Conservation (phyloP, 2,329 filamentous ascomycete genomes). For the Pseudogymnoascus sp. region DNA sequence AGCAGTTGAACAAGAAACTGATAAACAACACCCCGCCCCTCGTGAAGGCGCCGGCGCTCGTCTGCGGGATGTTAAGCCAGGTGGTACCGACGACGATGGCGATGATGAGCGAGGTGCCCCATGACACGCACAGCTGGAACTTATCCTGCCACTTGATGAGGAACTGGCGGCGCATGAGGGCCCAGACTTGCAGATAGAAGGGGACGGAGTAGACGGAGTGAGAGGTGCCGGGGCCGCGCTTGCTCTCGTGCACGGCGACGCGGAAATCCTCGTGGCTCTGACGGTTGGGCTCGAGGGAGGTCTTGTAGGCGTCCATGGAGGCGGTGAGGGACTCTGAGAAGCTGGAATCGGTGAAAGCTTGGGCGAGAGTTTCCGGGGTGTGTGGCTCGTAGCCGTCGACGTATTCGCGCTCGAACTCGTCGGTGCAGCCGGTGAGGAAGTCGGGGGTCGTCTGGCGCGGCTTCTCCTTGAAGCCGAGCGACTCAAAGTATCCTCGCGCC, state of each 20-base stretch:
- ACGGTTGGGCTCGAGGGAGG: slow-evolving; percentile 37
- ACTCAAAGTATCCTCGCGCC: slow-evolving; percentile 58
- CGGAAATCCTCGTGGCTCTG: slow-evolving; percentile 4
- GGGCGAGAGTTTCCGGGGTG: slow-evolving; percentile 41
- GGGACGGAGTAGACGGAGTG: slow-evolving; percentile 36
- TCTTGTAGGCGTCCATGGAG: slow-evolving; percentile 50
- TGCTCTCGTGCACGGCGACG: slow-evolving; percentile 21
- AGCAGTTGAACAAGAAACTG: slow-evolving; percentile 52
- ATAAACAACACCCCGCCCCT: slow-evolving; percentile 61
- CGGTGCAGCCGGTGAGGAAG: slow-evolving; percentile 58
- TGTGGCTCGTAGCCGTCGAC: slow-evolving; percentile 54
- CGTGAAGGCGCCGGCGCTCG: slow-evolving; percentile 53
- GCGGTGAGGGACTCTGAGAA: slow-evolving; percentile 42
- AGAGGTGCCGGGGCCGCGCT: not conserved
- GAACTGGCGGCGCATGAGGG: slow-evolving; percentile 53
- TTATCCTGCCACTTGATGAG: slow-evolving; percentile 61
- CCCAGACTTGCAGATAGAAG: slow-evolving; percentile 45
- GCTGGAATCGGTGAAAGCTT: slow-evolving; percentile 40
- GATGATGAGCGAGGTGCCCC: slow-evolving; percentile 48
- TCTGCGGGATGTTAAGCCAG: slow-evolving; percentile 56
- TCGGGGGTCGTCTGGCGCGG: slow-evolving; percentile 59
- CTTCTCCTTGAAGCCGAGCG: slow-evolving; percentile 54
- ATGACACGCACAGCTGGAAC: slow-evolving; percentile 55
- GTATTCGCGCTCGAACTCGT: slow-evolving; percentile 5
- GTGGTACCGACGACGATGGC: slow-evolving; percentile 59